A percentile compares a stretch with the other conserved stretches of the same genome.
Evolutionary conservation across 306 rosid genomes (phyloP).

Genomic region (Prunus mume): DNA sequence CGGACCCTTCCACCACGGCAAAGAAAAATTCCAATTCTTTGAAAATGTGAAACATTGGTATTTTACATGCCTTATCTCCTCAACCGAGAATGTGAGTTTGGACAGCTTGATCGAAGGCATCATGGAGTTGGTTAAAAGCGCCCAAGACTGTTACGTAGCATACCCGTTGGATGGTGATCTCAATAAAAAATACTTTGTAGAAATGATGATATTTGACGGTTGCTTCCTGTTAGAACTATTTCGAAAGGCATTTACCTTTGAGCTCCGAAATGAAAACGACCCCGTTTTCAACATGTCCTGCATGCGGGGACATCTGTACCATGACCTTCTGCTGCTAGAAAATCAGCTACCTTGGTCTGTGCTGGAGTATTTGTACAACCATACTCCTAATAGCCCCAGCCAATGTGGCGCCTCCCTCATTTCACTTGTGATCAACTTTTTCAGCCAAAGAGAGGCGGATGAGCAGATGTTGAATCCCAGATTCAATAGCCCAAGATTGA

Average conservation of each 20-base stretch:
- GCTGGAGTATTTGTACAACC: background rate
- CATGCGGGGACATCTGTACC: background rate
- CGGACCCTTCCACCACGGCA: slow-evolving; percentile 8
- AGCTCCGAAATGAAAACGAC: background rate
- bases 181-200: background rate
- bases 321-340: slow-evolving; percentile 18
- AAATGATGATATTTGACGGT: slow-evolving; percentile 22
- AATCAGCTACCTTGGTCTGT: slow-evolving; percentile 27
- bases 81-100: fast-evolving
- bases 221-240: slow-evolving; percentile 27
- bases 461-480: too few relatives aligned
- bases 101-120: background rate
- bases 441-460: too few relatives aligned
- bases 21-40: background rate
- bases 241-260: background rate
- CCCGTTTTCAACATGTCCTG: slow-evolving; percentile 21
- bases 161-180: background rate
- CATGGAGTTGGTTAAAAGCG: background rate
- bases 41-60: slow-evolving; percentile 5
- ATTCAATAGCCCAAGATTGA: too few relatives aligned
- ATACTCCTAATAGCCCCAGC: background rate
- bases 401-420: background rate
- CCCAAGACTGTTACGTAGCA: background rate
- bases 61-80: background rate
- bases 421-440: background rate